Conservation (phyloP, 495 filamentous ascomycete genomes). For the Durotheca rogersii region DNA sequence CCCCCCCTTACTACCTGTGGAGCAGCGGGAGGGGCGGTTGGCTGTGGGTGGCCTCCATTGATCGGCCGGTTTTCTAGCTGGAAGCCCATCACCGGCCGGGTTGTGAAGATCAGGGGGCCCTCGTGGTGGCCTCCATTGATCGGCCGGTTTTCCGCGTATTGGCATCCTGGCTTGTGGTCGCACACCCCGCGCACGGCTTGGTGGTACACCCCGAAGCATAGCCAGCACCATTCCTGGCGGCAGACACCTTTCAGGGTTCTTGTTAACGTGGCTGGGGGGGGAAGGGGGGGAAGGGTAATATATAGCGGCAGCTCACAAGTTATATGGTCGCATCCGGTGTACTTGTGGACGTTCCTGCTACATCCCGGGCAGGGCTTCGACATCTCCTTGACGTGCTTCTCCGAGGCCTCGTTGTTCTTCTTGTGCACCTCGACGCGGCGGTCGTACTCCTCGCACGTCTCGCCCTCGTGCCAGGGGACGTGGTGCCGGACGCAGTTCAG, state of each 20-base stretch:
- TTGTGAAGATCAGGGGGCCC: no score
- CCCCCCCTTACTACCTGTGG: no score
- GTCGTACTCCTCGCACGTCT: conserved; percentile 53
- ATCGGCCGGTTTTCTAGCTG: no score
- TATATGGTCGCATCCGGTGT: conserved; percentile 52
- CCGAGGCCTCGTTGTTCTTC: conserved; percentile 42
- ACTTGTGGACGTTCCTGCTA: conserved; percentile 44
- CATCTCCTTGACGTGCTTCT: conserved; percentile 39
- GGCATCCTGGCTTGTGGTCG: conserved; percentile 36
- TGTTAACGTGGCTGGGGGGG: no score
- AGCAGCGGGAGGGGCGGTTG: no score
- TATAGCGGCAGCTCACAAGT: conserved; percentile 39
- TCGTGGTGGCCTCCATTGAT: no score
- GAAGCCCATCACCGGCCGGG: no score
- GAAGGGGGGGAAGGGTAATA: not conserved
- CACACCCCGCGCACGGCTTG: conserved; percentile 34
- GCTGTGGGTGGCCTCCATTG: no score
- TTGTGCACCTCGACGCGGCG: conserved; percentile 27
- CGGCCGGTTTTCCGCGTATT: conserved; percentile 29
- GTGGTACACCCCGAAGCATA: conserved; percentile 41
- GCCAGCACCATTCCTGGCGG: conserved; percentile 49
- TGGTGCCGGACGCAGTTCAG: conserved; percentile 46
- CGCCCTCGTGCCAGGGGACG: conserved; percentile 49
- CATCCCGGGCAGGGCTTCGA: conserved; percentile 50
- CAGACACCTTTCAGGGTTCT: conserved; percentile 47